These are phyloP conservation scores for Ophiostoma ulmi DNA, from an alignment of 2,329 filamentous ascomycete genomes.

Conservation along the genomic window DNA sequence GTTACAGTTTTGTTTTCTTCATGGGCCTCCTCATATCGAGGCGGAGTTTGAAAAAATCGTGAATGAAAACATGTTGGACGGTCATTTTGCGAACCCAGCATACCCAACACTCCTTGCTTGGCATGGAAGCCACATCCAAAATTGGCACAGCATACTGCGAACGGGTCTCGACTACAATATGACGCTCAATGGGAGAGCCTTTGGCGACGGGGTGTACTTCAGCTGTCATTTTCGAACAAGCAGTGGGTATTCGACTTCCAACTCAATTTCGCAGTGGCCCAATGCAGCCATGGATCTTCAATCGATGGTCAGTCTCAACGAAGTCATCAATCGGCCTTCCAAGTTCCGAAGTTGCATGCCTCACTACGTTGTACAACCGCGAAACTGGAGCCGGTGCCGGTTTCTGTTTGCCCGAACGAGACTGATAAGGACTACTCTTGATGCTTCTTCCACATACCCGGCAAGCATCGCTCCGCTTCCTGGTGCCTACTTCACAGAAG, in stretches of 20 bases:
- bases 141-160: conserved; percentile 89
- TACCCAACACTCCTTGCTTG: conserved; percentile 75
- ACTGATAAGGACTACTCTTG: background rate
- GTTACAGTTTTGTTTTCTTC: conserved; percentile 80
- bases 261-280: conserved; percentile 48
- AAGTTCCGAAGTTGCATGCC: conserved; percentile 54
- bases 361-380: conserved; percentile 66
- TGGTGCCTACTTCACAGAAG: background rate
- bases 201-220: conserved; percentile 78
- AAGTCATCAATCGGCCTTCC: conserved; percentile 69
- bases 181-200: conserved; percentile 60
- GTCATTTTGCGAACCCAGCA: conserved; percentile 31
- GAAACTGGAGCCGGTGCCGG: conserved; percentile 85
- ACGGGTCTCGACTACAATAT: conserved; percentile 70
- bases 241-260: conserved; percentile 40
- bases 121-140: conserved; percentile 71
- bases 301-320: conserved; percentile 67
- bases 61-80: conserved; percentile 33
- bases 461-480: background rate
- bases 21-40: conserved; percentile 85
- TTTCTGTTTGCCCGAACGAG: conserved; percentile 60
- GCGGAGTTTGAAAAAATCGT: conserved; percentile 64
- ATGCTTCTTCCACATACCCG: background rate
- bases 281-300: conserved; percentile 58
- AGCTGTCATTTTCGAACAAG: conserved; percentile 57